Base-by-base conservation (phyloP, 768 basidiomycete genomes). In the Phaeotremella fagi region DNA sequence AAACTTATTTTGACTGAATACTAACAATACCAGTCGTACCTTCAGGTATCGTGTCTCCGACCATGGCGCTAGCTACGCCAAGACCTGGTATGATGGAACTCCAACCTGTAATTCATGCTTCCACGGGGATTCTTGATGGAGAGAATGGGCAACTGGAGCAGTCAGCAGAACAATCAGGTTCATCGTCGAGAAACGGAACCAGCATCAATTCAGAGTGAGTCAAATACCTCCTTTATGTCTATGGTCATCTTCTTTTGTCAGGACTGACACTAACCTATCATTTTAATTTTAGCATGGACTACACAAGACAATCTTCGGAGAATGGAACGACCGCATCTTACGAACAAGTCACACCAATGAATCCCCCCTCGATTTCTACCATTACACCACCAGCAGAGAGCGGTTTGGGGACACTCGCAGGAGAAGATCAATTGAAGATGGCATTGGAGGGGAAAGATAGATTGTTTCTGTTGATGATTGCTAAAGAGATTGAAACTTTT, bases 401-500 rank as follows among this genome's bases (percentile, higher is more conserved):
- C 16, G 70, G 70, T 16, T 38, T 69, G 3, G 63, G 64, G 24
- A 37, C 54, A 1, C 20, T 57, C 3, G 51, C 48, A 31, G 54
- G 55, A 9, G 70, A 71, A 52, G 53, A 64, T 43, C 64, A 66
- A 37, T 51, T 71, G 23, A 63, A 64, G 47, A 23, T 29, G 3
- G 59, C 67, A 0, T 48, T 68, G 4, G 31, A 50, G 36, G 53
- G 56, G 3, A 67, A 67, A 50, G 68, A 70, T 48, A 51, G 68
- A n/a, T 49, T 67, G 25, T 70, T 70, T 41, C 51, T 70, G 38
- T 41, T 70, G 12, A 48, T 64, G 31, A 41, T 65, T 1, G 59
- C 65, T 6, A 60, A 57, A 28, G 68, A 70, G 46, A 54, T 70
- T 7, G 68, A 70, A 47, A 50, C 56, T 1, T 70, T 67, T 28